phyloP scores from a whole-genome alignment of 2,329 filamentous ascomycete species.

The Xylariales sp. region DNA sequence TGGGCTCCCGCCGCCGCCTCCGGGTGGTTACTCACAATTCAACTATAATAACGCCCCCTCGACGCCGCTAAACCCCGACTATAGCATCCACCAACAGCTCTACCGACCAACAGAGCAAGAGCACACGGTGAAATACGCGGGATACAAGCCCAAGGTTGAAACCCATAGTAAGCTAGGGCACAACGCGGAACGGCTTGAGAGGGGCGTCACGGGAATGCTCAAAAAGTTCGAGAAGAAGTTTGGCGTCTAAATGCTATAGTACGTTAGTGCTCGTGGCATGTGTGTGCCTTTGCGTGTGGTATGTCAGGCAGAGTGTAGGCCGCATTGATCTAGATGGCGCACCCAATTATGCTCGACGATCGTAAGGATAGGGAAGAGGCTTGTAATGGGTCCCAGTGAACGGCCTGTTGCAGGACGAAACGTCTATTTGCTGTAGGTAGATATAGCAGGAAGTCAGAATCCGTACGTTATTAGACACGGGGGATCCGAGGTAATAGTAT shows the following conservation, averaged over 20 bases:
- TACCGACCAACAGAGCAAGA: conserved; percentile 77
- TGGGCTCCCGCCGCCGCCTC: conserved; percentile 57
- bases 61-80: conserved; percentile 54
- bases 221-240: conserved; percentile 85
- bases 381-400: too few species aligned
- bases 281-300: background rate
- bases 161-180: conserved; percentile 67
- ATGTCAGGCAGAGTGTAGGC: background rate
- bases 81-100: conserved; percentile 73
- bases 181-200: conserved; percentile 74
- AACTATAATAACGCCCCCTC: conserved; percentile 49
- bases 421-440: too few species aligned
- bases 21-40: conserved; percentile 69
- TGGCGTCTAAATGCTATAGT: conserved; percentile 25
- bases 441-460: too few species aligned
- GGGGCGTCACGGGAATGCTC: conserved; percentile 76
- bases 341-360: too few species aligned
- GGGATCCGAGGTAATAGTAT: too few species aligned
- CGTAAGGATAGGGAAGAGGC: too few species aligned
- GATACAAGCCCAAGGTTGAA: conserved; percentile 56
- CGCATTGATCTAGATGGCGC: too few species aligned
- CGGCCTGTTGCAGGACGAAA: too few species aligned
- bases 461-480: too few species aligned
- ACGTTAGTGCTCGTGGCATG: background rate
- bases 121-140: conserved; percentile 55